Conservation (phyloP, 1,284 basidiomycete genomes). For the Heterobasidion irregulare region DNA sequence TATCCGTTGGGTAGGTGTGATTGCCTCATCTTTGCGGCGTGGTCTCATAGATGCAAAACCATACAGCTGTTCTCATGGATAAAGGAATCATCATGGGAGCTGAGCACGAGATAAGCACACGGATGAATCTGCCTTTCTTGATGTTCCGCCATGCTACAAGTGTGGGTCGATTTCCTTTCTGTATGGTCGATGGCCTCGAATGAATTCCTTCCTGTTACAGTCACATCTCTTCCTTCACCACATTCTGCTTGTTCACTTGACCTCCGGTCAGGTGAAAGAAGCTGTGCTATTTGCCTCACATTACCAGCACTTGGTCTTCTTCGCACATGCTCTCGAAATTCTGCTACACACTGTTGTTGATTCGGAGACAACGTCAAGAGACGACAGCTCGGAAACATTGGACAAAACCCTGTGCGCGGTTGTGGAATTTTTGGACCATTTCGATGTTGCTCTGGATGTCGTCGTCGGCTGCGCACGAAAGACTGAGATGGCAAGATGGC, state of each 20-base stretch:
- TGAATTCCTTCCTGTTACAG: constrained; percentile 24
- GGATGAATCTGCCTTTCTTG: constrained; percentile 79
- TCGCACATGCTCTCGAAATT: constrained; percentile 91
- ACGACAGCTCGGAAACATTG: constrained; percentile 11
- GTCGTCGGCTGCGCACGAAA: constrained; percentile 96
- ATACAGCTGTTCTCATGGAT: constrained; percentile 91
- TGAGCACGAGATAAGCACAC: constrained; percentile 78
- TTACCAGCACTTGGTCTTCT: constrained; percentile 88
- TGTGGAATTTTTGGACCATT: constrained; percentile 92
- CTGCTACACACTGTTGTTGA: constrained; percentile 92
- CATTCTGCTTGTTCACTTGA: constrained; percentile 81
- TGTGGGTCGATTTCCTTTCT: constrained; percentile 36
- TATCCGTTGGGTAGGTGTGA: constrained; percentile 83
- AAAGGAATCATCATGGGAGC: constrained; percentile 98
- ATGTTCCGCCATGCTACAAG: constrained; percentile 90
- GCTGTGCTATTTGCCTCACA: constrained; percentile 84
- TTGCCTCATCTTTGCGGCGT: constrained; percentile 1
- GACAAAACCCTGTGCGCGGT: constrained; percentile 58
- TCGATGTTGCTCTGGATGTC: constrained; percentile 84
- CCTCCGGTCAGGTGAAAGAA: constrained; percentile 59
- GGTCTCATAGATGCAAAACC: not conserved
- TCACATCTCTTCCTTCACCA: constrained; percentile 95
- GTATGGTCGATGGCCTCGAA: not conserved
- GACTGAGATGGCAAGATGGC: constrained; percentile 92
- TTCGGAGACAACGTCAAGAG: constrained; percentile 52